Base-by-base conservation (phyloP, 2,329 filamentous ascomycete species). In the Dichotomopilus funicola region DNA sequence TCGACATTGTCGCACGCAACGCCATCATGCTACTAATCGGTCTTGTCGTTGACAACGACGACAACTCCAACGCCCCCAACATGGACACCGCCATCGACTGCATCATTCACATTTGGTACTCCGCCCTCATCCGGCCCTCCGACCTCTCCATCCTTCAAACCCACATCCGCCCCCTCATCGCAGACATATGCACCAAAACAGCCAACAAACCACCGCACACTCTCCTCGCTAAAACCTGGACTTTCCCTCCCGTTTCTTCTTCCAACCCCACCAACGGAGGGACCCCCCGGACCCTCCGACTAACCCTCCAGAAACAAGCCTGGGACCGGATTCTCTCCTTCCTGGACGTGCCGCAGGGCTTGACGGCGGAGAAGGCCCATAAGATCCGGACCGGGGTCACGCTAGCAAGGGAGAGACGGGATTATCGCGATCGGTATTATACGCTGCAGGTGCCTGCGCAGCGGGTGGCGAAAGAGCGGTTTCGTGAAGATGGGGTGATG, bases 61-160 rank as follows among this genome's bases (percentile, higher is more conserved):
- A 27, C 19, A 27, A 27, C 19, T 27, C 19, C 19, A 27, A 27
- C 19, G 19, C 19, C 19, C 19, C 19, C 42, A 33, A 46, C 42
- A 46, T 37, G 6, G 49, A 51, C 7, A 41, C 35, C 11, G 49
- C 49, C 10, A 13, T 51, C 33, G 49, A 51, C 31, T 51, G 49
- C 49, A 51, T 6, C 11, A 55, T 75, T 1, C 73, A 77, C 60
- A 7, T 76, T 4, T 78, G 74, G 75, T 78, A 77, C 61, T 78
- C 75, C 0, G 70, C 71, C 52, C 67, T 53, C 44, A 48, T 53
- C 2, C 51, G 36, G 33, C 34, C 47, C 6, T 31, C 42, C 31
- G 42, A 46, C 34, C 42, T 52, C 6, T 35, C 31, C 35, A 38
- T 46, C 34, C 34, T 52, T 34, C 51, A 53, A 33, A 19, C 47